Conservation (phyloP, 805 yeast species). For the Kregervanrija delftensis region DNA sequence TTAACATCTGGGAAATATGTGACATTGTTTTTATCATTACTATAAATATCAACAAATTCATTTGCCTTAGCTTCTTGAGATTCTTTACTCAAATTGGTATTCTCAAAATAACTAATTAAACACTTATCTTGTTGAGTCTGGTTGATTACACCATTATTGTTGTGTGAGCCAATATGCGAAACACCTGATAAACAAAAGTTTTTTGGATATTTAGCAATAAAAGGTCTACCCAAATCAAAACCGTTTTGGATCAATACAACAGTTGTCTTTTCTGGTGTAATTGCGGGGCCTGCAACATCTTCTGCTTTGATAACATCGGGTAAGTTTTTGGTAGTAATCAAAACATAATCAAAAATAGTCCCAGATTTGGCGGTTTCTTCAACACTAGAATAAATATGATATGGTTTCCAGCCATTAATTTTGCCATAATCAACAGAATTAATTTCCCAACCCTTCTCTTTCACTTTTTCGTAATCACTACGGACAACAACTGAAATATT, state of each 20-base stretch:
- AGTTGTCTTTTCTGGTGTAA: constrained; percentile 38
- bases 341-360: constrained; percentile 42
- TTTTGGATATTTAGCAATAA: constrained; percentile 43
- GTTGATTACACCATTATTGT: constrained; percentile 20
- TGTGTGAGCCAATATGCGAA: constrained; percentile 48
- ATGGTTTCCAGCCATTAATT: constrained; percentile 50
- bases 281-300: constrained; percentile 44
- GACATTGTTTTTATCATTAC: constrained; percentile 35
- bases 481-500: constrained; percentile 55
- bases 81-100: constrained; percentile 28
- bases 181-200: constrained; percentile 55
- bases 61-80: constrained; percentile 30
- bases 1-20: constrained; percentile 38
- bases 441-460: constrained; percentile 44
- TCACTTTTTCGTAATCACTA: constrained; percentile 44
- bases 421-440: constrained; percentile 58
- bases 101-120: constrained; percentile 46
- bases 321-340: constrained; percentile 52
- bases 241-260: constrained; percentile 63
- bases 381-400: constrained; percentile 24
- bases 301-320: constrained; percentile 51
- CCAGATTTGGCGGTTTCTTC: constrained; percentile 37
- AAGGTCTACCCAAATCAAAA: constrained; percentile 52
- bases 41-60: constrained; percentile 40
- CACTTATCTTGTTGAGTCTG: constrained; percentile 44